Evolutionary conservation across 2,329 filamentous ascomycete species (phyloP), one percentile per base, ranked within the genome.

Genomic region (Beauveria sp.): DNA sequence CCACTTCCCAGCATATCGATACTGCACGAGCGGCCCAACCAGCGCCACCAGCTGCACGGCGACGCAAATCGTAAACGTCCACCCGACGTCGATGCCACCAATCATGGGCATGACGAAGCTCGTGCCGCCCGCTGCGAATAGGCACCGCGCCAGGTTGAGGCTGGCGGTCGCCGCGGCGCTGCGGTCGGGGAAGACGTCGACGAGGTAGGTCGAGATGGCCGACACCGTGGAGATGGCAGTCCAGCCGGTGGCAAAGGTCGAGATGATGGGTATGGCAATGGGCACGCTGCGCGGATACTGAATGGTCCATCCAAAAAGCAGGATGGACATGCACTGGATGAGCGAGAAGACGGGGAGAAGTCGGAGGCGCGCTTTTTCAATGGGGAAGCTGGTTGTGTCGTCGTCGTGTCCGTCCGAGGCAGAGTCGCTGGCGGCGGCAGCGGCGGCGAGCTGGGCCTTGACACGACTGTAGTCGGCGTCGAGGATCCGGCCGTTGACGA

Each of bases 291-390:
- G 55, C 0, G 70, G 63, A 57, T 76, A 78, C 16, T 81, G 71
- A 8, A 82, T 75, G 0, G 77, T 79, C 81, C 81, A 84, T 40
- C 81, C 81, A 53, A 83, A 84, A 24, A 77, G 64, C 1, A 82
- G 51, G 18, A 82, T 74, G 0, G 80, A 78, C 0, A 75, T 53
- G 48, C 76, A 78, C 61, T 83, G 78, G 0, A 80, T 14, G 3
- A 75, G 22, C 0, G 75, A 71, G 55, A 80, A 80, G 0, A 79
- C 24, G 0, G 77, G 78, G 0, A 82, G 68, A 0, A 79, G 73
- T 2, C 80, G 76, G 1, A 84, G 75, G 1, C 81, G 78, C 0
- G 81, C 79, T 37, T 71, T 76, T 65, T 84, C 81, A 0, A 83
- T 69, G 0, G 80, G 79, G 34, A 83, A 80, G 3, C 66, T 57